Percentiles rank a stretch among this genome's conserved stretches.
These are phyloP conservation scores for Antitrichia curtipendula DNA, from an alignment of 225 moss, liverwort and hornwort species.

Conservation along the genomic window DNA sequence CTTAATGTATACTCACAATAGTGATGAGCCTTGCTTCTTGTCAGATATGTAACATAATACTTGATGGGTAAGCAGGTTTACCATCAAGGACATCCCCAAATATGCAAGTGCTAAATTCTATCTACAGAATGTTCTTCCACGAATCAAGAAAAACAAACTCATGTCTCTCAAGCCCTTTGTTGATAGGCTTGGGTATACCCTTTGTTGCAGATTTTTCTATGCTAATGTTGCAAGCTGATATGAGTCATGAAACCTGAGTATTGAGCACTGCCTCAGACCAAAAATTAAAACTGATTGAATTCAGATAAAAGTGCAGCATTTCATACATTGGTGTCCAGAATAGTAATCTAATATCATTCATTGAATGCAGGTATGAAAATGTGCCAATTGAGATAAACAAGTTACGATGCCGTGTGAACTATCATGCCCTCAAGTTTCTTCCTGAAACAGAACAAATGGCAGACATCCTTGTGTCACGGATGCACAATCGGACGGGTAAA, in stretches of 20 bases:
- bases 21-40: not conserved
- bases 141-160: constrained; percentile 35
- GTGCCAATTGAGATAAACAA: constrained; percentile 43
- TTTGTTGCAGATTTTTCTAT: not conserved
- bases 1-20: not conserved
- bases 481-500: constrained; percentile 42
- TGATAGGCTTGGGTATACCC: constrained; percentile 43
- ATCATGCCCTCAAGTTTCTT: constrained; percentile 46
- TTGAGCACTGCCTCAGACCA: not conserved
- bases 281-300: not conserved
- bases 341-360: not conserved
- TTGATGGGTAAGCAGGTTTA: constrained; percentile 16
- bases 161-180: constrained; percentile 55
- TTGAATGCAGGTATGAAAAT: constrained; percentile 23
- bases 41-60: not conserved
- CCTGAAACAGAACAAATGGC: constrained; percentile 29
- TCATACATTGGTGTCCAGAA: not conserved
- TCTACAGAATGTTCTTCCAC: constrained; percentile 39
- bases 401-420: constrained; percentile 51
- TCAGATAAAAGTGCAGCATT: not conserved
- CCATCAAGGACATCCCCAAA: constrained; percentile 46
- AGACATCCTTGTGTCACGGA: constrained; percentile 24
- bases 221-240: not conserved
- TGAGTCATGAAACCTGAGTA: not conserved
- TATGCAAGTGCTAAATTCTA: constrained; percentile 47